Conservation (phyloP, 2,329 filamentous ascomycete genomes). For the Cryphonectria parasitica region DNA sequence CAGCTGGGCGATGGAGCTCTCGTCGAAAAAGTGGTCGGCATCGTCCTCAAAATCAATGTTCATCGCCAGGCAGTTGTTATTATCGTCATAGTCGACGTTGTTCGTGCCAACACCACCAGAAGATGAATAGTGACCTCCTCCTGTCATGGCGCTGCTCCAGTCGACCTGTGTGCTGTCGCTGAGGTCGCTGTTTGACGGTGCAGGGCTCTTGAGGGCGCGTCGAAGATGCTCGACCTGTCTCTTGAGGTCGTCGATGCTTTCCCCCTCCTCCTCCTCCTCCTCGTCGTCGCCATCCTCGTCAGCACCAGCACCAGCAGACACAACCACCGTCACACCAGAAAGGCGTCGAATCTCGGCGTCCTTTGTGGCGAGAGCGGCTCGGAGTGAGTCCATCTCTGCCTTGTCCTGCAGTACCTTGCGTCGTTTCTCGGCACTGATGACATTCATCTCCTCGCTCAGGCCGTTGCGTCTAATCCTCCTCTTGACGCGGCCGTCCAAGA, state of each 20-base stretch:
- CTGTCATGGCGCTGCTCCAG: slow-evolving; percentile 46
- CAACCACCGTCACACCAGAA: slow-evolving; percentile 37
- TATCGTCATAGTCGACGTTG: slow-evolving; percentile 37
- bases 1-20: slow-evolving; percentile 55
- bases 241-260: slow-evolving; percentile 26
- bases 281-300: too few relatives aligned
- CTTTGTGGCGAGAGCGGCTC: slow-evolving; percentile 50
- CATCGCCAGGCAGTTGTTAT: slow-evolving; percentile 47
- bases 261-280: slow-evolving; percentile 11
- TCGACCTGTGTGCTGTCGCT: slow-evolving; percentile 42
- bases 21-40: slow-evolving; percentile 48
- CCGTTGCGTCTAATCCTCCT: slow-evolving; percentile 60
- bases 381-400: slow-evolving; percentile 54
- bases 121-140: slow-evolving; percentile 38
- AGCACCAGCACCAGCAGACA: too few relatives aligned
- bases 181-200: slow-evolving; percentile 20
- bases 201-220: slow-evolving; percentile 24
- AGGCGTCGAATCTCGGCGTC: slow-evolving; percentile 59
- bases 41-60: slow-evolving; percentile 43
- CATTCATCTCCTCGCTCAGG: slow-evolving; percentile 62
- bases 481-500: slow-evolving; percentile 61
- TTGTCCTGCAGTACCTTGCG: slow-evolving; percentile 44
- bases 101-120: too few relatives aligned
- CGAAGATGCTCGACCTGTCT: slow-evolving; percentile 17
- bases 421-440: slow-evolving; percentile 52